These are phyloP conservation scores for Geranium brycei DNA, from an alignment of 345 rosid genomes.

Conservation along the genomic window DNA sequence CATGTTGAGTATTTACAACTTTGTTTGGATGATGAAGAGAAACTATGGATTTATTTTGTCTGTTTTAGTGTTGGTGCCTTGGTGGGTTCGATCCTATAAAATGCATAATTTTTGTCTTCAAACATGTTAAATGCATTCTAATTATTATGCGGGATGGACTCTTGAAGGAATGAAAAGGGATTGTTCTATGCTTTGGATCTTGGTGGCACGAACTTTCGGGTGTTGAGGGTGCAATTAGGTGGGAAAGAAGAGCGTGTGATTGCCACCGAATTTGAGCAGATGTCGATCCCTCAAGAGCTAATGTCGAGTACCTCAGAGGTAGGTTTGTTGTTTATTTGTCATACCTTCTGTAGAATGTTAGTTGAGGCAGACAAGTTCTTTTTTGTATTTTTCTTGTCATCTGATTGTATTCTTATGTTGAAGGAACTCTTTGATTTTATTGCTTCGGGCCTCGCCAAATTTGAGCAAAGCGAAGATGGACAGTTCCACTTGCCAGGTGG, in stretches of 20 bases:
- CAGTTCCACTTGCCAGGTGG: slow-evolving; percentile 39
- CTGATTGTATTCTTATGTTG: not conserved
- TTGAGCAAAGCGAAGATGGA: slow-evolving; percentile 39
- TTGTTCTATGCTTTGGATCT: slow-evolving; percentile 87
- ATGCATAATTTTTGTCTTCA: not conserved
- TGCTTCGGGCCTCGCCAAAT: slow-evolving; percentile 44
- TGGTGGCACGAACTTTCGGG: slow-evolving; percentile 80
- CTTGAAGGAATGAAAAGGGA: slow-evolving; percentile 60
- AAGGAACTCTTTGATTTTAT: slow-evolving; percentile 76
- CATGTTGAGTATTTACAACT: not conserved
- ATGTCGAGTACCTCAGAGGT: slow-evolving; percentile 75
- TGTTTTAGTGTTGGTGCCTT: too few relatives aligned
- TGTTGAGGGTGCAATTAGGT: slow-evolving; percentile 61
- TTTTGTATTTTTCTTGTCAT: not conserved
- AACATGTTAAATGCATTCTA: not conserved
- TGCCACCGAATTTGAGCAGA: slow-evolving; percentile 57
- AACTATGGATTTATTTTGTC: too few relatives aligned
- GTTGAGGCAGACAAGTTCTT: not conserved
- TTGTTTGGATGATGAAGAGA: not conserved
- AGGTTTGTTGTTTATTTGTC: slow-evolving; percentile 25
- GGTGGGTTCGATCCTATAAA: not conserved
- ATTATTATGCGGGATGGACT: not conserved
- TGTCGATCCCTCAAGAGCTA: slow-evolving; percentile 58
- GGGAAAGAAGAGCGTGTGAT: slow-evolving; percentile 48
- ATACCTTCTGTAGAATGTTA: not conserved